Conservation (phyloP, 176 grass and related monocot genomes). For the Alopecurus myosuroides region DNA sequence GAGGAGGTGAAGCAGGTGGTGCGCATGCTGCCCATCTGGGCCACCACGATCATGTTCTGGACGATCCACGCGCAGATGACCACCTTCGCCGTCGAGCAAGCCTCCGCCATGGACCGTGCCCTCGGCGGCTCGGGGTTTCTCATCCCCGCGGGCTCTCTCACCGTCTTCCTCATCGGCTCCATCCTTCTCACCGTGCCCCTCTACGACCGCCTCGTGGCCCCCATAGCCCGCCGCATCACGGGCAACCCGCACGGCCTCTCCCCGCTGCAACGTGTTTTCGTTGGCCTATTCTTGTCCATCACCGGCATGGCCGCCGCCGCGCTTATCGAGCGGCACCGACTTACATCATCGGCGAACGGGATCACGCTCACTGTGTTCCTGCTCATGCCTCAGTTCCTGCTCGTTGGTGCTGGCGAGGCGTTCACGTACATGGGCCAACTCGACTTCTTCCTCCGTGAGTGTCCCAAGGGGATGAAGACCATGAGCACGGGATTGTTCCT, state of each 20-base stretch:
- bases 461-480: constrained; percentile 98
- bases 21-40: constrained; percentile 76
- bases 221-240: constrained; percentile 40
- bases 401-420: constrained; percentile 85
- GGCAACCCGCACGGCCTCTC: constrained; percentile 70
- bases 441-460: constrained; percentile 90
- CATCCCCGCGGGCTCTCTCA: constrained; percentile 88
- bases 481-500: constrained; percentile 98
- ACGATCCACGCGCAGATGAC: constrained; percentile 94
- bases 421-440: constrained; percentile 98
- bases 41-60: constrained; percentile 87
- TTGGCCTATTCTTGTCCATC: constrained; percentile 69
- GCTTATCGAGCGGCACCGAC: constrained; percentile 55
- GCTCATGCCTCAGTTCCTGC: constrained; percentile 86
- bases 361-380: constrained; percentile 61
- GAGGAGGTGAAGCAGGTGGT: constrained; percentile 82
- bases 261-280: constrained; percentile 76
- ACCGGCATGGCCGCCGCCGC: constrained; percentile 66
- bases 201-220: constrained; percentile 70
- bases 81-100: constrained; percentile 88
- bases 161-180: constrained; percentile 90
- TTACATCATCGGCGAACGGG: not conserved
- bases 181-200: constrained; percentile 86
- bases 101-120: constrained; percentile 63
- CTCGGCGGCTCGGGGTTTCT: constrained; percentile 49